Evolutionary conservation across 345 rosid species (phyloP), one percentile per base, ranked within the genome.

Genomic region (Angophora floribunda): DNA sequence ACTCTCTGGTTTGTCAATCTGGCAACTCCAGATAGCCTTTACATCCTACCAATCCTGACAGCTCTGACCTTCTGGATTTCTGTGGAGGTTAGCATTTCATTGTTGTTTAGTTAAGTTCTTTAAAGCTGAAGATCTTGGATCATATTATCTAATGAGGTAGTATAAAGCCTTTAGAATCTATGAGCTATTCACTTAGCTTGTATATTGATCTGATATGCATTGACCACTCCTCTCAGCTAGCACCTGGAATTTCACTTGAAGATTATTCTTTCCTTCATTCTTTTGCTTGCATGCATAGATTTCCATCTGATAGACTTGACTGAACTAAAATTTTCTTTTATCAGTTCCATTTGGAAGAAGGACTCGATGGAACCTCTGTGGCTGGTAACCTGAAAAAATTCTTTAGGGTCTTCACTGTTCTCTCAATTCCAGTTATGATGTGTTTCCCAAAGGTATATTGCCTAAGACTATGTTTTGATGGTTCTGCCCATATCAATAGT

Each of bases 1-100:
- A 91, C 94, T 89, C 94, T 89, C 84, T 95, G 95, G 96, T 95
- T 94, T 87, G 86, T 89, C 91, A 96, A 95, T 90, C 95, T 95
- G 86, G 89, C 95, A 44, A 94, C 94, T 65, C 92, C 95, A 45
- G 96, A 95, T 93, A 89, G 88, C 89, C 91, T 93, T 47, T 94
- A 90, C 90, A 86, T 95, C 91, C 89, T 95, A 70, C 97, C 97
- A 75, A 78, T 94, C 61, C 90, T 94, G 91, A 94, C 96, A 4
- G 91, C 94, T 50, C 82, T 90, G 85, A 94, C 94, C 63, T 94
- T 93, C 90, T 92, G 88, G 91, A 90, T 95, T 84, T 91, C 93
- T 52, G 96, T 93, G 88, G 97, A 95, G 96, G 96, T 95, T 90
- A 51, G 90, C 85, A 22, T 51, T 63, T 49, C 24, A 70, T 16